Conservation (phyloP, 495 filamentous ascomycete species). For the Penicillium flavigenum region DNA sequence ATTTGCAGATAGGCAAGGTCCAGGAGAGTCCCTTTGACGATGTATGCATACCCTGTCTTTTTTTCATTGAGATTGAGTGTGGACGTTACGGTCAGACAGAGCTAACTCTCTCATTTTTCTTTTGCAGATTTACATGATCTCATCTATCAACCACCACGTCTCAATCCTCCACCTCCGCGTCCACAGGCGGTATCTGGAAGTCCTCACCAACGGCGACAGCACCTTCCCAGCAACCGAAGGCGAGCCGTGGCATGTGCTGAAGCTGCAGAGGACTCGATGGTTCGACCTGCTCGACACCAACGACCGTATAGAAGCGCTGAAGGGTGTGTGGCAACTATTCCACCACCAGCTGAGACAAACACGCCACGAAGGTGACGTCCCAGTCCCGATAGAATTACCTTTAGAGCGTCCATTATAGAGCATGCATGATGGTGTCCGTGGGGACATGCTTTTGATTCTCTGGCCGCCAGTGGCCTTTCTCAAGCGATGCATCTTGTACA, state of each 20-base stretch:
- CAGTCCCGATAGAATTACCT: conserved; percentile 1
- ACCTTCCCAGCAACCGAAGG: conserved; percentile 43
- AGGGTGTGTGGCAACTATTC: conserved; percentile 75
- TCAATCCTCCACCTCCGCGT: conserved; percentile 72
- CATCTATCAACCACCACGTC: conserved; percentile 79
- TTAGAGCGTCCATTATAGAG: conserved; percentile 10
- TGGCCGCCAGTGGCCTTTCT: background rate
- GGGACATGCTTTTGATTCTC: conserved; percentile 1
- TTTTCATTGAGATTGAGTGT: background rate
- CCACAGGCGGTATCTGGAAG: conserved; percentile 61
- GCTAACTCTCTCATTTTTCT: background rate
- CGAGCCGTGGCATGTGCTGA: conserved; percentile 61
- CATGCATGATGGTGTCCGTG: background rate
- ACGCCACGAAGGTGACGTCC: conserved; percentile 6
- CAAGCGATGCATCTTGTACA: conserved; percentile 20
- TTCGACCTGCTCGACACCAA: conserved; percentile 69
- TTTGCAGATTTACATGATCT: conserved; percentile 74
- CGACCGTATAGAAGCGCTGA: conserved; percentile 69
- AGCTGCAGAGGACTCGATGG: conserved; percentile 72
- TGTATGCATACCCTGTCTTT: conserved; percentile 38
- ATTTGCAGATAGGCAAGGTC: conserved; percentile 68
- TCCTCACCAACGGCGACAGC: conserved; percentile 43
- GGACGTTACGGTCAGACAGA: background rate
- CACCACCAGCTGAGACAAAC: conserved; percentile 61
- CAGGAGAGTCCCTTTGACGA: conserved; percentile 51